Conservation (phyloP, 179 eudicot species). For the Monotropa hypopitys region DNA sequence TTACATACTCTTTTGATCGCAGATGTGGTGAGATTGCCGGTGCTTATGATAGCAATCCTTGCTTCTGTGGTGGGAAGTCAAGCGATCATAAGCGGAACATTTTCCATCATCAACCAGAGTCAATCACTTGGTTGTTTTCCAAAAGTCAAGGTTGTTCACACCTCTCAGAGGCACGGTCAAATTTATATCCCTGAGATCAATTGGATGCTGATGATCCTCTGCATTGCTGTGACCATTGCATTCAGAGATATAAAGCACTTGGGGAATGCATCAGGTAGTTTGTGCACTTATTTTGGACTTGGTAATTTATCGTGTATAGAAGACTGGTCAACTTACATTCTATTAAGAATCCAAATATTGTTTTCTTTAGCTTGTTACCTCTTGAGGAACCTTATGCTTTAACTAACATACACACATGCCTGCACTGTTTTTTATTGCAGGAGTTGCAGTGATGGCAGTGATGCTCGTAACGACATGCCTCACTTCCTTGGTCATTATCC, state of each 20-base stretch:
- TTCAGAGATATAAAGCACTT: slow-evolving; percentile 82
- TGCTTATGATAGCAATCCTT: slow-evolving; percentile 60
- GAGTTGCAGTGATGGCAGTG: slow-evolving; percentile 85
- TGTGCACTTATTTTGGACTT: not conserved
- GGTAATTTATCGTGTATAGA: not conserved
- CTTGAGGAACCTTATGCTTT: not conserved
- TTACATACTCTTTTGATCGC: slow-evolving; percentile 7
- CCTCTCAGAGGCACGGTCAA: slow-evolving; percentile 85
- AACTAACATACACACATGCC: not conserved
- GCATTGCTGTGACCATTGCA: slow-evolving; percentile 83
- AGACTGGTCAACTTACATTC: not conserved
- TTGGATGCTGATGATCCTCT: slow-evolving; percentile 83
- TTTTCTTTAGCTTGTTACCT: not conserved
- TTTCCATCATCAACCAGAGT: slow-evolving; percentile 91
- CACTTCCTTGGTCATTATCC: slow-evolving; percentile 71
- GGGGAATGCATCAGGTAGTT: slow-evolving; percentile 89
- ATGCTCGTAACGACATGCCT: slow-evolving; percentile 94
- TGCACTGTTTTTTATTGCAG: slow-evolving; percentile 29
- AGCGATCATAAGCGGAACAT: slow-evolving; percentile 89
- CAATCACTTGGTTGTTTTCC: slow-evolving; percentile 93
- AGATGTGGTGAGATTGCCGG: slow-evolving; percentile 77
- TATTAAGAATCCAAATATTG: not conserved
- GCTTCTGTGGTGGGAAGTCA: slow-evolving; percentile 97
- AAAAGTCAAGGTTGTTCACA: slow-evolving; percentile 81
- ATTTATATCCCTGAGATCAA: slow-evolving; percentile 91